Evolutionary conservation across 2,329 filamentous ascomycete species (phyloP).

Genomic region (Penicillium italicum): DNA sequence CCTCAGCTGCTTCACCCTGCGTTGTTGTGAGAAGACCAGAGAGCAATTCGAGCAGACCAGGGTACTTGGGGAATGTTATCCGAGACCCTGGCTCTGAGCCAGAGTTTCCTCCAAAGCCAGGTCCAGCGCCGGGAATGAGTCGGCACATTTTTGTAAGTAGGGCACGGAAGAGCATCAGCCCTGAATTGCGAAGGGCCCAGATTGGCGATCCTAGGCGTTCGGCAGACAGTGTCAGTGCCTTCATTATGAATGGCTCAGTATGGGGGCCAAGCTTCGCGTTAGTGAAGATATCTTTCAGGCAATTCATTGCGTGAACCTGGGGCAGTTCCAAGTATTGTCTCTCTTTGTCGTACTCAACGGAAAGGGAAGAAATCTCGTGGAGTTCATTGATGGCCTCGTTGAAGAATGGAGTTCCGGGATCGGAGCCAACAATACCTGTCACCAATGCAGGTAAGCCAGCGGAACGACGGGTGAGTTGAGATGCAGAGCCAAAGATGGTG

Average conservation of each 20-base stretch:
- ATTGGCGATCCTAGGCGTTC: conserved; percentile 73
- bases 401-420: conserved; percentile 52
- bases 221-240: conserved; percentile 74
- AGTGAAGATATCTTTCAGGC: conserved; percentile 85
- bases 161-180: conserved; percentile 80
- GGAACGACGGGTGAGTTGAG: conserved; percentile 79
- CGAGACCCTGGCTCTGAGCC: conserved; percentile 43
- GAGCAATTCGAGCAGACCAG: conserved; percentile 37
- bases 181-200: conserved; percentile 94
- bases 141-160: conserved; percentile 65
- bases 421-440: conserved; percentile 66
- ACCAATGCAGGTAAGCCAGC: conserved; percentile 88
- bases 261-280: conserved; percentile 70
- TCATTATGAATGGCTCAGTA: conserved; percentile 70
- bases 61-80: conserved; percentile 42
- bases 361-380: conserved; percentile 37
- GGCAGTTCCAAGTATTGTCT: conserved; percentile 59
- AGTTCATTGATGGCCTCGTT: conserved; percentile 42
- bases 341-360: conserved; percentile 28
- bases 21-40: conserved; percentile 34
- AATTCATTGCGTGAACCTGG: conserved; percentile 94
- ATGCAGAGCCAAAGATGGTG: conserved; percentile 70
- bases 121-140: conserved; percentile 37
- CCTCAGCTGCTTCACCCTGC: conserved; percentile 19
- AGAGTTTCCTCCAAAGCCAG: conserved; percentile 49